Evolutionary conservation across 1,284 basidiomycete genomes (phyloP), one percentile per base, ranked within the genome.

Genomic region (Cryptococcus hybrid): DNA sequence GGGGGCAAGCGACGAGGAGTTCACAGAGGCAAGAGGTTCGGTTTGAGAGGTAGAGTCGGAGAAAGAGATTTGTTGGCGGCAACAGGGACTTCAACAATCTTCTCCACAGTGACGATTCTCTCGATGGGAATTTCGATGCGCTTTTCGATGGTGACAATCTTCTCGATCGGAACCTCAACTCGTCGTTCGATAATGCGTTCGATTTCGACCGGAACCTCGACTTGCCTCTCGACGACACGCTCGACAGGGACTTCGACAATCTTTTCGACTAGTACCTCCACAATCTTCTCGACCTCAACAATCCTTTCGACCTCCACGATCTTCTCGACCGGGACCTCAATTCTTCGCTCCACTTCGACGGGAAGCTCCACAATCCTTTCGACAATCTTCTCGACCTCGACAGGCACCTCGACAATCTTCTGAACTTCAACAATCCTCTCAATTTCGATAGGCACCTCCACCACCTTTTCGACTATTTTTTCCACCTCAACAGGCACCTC

Each of bases 91-190:
- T 74, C 73, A 45, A 76, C 70, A 45, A 74, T 70, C 52, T 66
- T 67, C 59, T 71, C 71, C 42, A 75, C 69, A n/a, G 68, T 62
- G 8, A 68, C 63, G 42, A 60, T 59, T 57, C 64, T 65, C 46
- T 68, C 67, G 37, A 79, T 47, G 38, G 57, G 62, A 48, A 65
- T 65, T 53, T 77, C 75, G 18, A 70, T 63, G 18, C 67, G 59
- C 34, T 62, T 63, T 50, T 75, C 71, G 35, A 80, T 82, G 30
- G 62, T 79, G 76, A 54, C 80, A 56, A 80, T 71, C 36, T 71
- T 69, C 47, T 70, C 69, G 24, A 75, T 69, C 11, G 70, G 59
- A 47, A 62, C 57, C 24, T 73, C 74, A 4, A 61, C 66, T 13
- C 61, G 67, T 2, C 68, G 62, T 47, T 73, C 72, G 38, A 75